Conservation (phyloP, 208 protist species). For the Trypanosoma melophagium region DNA sequence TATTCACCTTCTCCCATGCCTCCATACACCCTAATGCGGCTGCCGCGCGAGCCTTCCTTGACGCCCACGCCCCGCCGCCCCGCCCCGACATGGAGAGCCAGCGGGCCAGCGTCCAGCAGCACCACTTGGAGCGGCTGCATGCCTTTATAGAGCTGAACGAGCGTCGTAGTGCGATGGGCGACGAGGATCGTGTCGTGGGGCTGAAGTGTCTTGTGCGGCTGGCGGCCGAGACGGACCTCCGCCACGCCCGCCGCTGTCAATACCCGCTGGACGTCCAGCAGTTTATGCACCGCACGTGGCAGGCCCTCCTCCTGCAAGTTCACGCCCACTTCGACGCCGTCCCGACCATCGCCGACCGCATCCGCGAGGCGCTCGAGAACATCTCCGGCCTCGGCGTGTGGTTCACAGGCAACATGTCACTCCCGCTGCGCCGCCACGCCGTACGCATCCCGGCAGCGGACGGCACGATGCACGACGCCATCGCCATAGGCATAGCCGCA, state of each 20-base stretch:
- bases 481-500: constrained; percentile 57
- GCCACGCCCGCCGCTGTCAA: constrained; percentile 3
- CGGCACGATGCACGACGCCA: constrained; percentile 39
- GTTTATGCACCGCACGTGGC: constrained; percentile 64
- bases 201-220: constrained; percentile 46
- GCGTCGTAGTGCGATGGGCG: constrained; percentile 22
- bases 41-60: not conserved
- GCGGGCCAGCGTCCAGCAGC: constrained; percentile 20
- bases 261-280: constrained; percentile 41
- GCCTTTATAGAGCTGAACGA: constrained; percentile 50
- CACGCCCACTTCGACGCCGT: constrained; percentile 36
- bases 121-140: constrained; percentile 32
- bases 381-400: constrained; percentile 74
- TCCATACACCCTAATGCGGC: constrained; percentile 28
- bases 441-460: constrained; percentile 41
- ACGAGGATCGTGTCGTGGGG: constrained; percentile 34
- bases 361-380: constrained; percentile 55
- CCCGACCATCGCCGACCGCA: constrained; percentile 17
- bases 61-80: not conserved
- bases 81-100: constrained; percentile 46
- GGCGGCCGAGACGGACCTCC: constrained; percentile 50
- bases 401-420: constrained; percentile 62
- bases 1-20: constrained; percentile 53
- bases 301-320: constrained; percentile 49
- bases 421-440: constrained; percentile 65